These are phyloP conservation scores for Pyrenochaeta sp. DNA, from an alignment of 2,329 filamentous ascomycete species.

Conservation along the genomic window DNA sequence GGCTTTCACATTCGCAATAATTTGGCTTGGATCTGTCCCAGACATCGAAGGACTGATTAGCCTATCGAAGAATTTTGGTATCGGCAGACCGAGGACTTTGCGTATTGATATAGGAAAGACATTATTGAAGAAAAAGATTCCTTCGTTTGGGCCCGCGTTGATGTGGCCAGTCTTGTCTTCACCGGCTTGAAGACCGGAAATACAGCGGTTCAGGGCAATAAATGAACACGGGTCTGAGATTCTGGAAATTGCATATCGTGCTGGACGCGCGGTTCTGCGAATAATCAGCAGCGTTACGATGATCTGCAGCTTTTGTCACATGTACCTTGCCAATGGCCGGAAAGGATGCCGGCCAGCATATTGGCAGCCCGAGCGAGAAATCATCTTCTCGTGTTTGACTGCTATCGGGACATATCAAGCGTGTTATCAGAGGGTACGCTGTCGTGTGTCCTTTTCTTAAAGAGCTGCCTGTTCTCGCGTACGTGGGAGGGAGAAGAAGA, in stretches of 20 bases:
- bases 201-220: constrained; percentile 26
- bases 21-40: constrained; percentile 62
- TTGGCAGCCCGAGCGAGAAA: constrained; percentile 26
- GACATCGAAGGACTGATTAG: constrained; percentile 61
- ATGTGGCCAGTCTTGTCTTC: constrained; percentile 83
- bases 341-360: constrained; percentile 24
- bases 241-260: constrained; percentile 5
- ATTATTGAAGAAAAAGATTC: constrained; percentile 90
- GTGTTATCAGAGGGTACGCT: too few relatives aligned
- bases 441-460: too few relatives aligned
- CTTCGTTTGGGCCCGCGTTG: constrained; percentile 75
- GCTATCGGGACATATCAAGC: constrained; percentile 19
- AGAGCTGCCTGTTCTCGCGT: too few relatives aligned
- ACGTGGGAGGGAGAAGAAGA: background rate
- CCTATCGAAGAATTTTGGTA: constrained; percentile 59
- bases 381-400: constrained; percentile 16
- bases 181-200: constrained; percentile 54
- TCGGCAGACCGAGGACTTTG: constrained; percentile 64
- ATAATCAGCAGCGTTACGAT: constrained; percentile 26
- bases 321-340: constrained; percentile 31
- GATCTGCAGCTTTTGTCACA: constrained; percentile 29
- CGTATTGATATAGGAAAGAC: constrained; percentile 82
- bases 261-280: constrained; percentile 20
- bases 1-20: constrained; percentile 64
- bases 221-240: constrained; percentile 8